These are phyloP conservation scores for Podospora tetraspora DNA, from an alignment of 495 filamentous ascomycete species.

Conservation along the genomic window DNA sequence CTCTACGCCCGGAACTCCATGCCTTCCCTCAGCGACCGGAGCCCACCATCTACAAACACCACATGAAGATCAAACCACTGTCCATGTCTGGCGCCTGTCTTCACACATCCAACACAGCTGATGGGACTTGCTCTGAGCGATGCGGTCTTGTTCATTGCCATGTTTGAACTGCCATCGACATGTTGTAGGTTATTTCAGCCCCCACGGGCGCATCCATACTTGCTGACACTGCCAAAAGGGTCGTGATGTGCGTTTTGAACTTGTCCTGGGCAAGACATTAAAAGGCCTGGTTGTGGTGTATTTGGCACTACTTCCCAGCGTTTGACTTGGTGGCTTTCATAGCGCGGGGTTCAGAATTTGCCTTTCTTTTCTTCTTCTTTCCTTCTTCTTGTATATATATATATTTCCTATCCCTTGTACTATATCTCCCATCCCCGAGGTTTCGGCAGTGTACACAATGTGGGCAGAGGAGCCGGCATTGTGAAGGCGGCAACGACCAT, in stretches of 20 bases:
- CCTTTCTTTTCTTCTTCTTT: not conserved
- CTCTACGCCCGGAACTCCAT: too few relatives aligned
- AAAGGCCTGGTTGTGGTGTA: conserved; percentile 28
- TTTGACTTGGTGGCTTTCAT: not conserved
- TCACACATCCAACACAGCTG: not conserved
- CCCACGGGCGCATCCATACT: not conserved
- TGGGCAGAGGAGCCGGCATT: conserved; percentile 20
- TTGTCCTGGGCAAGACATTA: conserved; percentile 29
- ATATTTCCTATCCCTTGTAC: too few relatives aligned
- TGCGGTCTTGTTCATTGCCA: not conserved
- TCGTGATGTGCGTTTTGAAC: not conserved
- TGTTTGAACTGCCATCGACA: not conserved
- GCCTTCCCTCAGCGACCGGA: too few relatives aligned
- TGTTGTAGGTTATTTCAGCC: not conserved
- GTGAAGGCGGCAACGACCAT: conserved; percentile 5
- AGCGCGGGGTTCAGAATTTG: not conserved
- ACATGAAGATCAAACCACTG: conserved; percentile 5
- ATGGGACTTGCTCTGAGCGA: not conserved
- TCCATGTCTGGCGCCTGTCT: not conserved
- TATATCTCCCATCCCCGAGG: too few relatives aligned
- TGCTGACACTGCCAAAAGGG: not conserved
- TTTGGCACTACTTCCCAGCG: not conserved
- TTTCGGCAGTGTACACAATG: not conserved
- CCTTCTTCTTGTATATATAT: too few relatives aligned
- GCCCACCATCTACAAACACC: conserved; percentile 3